Base-by-base conservation (phyloP, 176 grass and related monocot genomes). In the Avena atlantica region DNA sequence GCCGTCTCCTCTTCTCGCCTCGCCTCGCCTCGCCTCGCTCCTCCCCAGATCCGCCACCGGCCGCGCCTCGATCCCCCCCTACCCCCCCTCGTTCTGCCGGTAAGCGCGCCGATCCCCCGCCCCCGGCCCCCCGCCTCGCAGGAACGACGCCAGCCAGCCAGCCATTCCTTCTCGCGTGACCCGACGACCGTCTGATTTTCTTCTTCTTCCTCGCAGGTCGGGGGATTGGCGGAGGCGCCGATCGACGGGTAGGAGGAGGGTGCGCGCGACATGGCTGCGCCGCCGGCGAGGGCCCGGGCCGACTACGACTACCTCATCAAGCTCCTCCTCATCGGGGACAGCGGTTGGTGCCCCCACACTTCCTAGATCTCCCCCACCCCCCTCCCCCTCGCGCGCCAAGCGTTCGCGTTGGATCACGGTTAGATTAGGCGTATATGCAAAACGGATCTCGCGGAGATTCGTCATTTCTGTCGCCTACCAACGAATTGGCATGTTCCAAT, bases 241-340 rank as follows among this genome's bases (percentile, higher is more conserved):
- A 37, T 52, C 72, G 83, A 37, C 49, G 44, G 40, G 86, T 40
- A 72, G 83, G 64, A 86, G 72, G 84, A 72, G 48, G 61, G 86
- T 56, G 83, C 45, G 29, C 24, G 50, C 80, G 83, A 81, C 80
- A 97, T 97, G 94, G 94, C 89, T 68, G 94, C 92, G 69, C 92
- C 89, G 76, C 92, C 92, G 53, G 86, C 88, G 49, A 93, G 94
- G 86, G 88, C 92, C 87, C 89, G 92, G 71, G 90, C 92, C 49
- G 95, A 94, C 85, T 94, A 94, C 59, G 90, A 97, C 87, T 94
- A 93, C 88, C 90, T 93, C 87, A 90, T 97, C 67, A 97, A 97
- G 69, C 94, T 97, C 23, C 92, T 93, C 70, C 85, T 97, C 88
- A 97, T 97, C 88, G 90, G 94, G 58, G 94, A 97, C 62, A 97